Evolutionary conservation across 2,329 filamentous ascomycete genomes (phyloP), one percentile per base, ranked within the genome.

Genomic region (Talaromyces funiculosus): DNA sequence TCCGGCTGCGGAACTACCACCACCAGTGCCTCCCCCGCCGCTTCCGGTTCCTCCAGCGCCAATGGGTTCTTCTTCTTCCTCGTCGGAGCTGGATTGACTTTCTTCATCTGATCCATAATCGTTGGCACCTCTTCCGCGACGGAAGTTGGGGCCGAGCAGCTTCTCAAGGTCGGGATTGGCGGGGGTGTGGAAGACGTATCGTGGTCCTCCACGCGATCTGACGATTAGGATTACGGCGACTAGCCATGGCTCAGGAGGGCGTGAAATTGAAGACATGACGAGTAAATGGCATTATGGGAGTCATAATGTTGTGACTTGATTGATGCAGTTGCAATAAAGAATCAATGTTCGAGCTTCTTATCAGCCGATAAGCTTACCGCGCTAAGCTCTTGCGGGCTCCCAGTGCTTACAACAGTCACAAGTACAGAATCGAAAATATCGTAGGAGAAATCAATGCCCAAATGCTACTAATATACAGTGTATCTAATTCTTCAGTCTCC

Each of bases 151-250:
- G 60, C 74, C 69, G 40, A 75, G 66, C 35, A 69, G 68, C 63
- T 71, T 73, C 59, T 75, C 73, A 64, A 72, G 72, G 60, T 78
- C 74, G 65, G 80, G 73, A 68, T 78, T 75, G 67, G 86, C 82
- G n/a, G 91, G 91, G 69, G 94, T 94, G 74, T 96, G 90, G 74
- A 92, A 96, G 68, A 94, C 88, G 68, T 94, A 88, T 64, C 86
- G 85, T 29, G 91, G 89, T 16, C 91, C 90, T 67, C 90, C 88
- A 65, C 88, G 86, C 35, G 89, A 90, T 65, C 89, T 84, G 68
- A 90, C 85, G 65, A 92, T 85, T 40, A 93, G 83, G 56, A 90
- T 85, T 61, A 93, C 85, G 43, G 87, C 89, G 56, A 92, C 73
- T 53, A 87, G 79, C 64, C 80, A 83, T 45, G 83, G 79, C 66